Evolutionary conservation across 2,329 filamentous ascomycete species (phyloP).

Genomic region (Epichloe gansuensis): DNA sequence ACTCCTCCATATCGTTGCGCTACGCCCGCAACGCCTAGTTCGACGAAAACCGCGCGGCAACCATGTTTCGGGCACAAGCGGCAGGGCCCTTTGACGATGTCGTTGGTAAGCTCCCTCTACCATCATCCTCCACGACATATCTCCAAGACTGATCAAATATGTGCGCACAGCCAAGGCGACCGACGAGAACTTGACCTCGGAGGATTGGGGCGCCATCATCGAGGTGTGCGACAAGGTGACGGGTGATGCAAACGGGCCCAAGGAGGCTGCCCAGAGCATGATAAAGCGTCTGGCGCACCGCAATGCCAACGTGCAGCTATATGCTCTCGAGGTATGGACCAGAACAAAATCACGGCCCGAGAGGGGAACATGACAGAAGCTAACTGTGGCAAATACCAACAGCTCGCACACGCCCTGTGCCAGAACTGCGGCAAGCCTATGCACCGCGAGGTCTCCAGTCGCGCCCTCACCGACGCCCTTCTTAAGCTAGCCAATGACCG

Average conservation of each 20-base stretch:
- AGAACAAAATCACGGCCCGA: background rate
- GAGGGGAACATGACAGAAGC: background rate
- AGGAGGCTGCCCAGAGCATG: conserved; percentile 78
- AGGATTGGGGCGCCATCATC: conserved; percentile 57
- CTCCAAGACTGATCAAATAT: background rate
- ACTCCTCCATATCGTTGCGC: no score
- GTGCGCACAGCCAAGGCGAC: conserved; percentile 55
- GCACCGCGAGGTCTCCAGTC: conserved; percentile 80
- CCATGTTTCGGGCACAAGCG: conserved; percentile 48
- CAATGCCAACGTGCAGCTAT: conserved; percentile 92
- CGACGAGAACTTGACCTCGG: conserved; percentile 89
- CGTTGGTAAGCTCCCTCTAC: conserved; percentile 35
- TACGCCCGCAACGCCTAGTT: no score
- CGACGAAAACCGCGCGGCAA: conserved; percentile 11
- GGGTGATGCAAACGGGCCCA: conserved; percentile 47
- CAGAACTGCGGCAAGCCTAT: conserved; percentile 83
- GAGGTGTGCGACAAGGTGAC: conserved; percentile 50
- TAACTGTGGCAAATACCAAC: background rate
- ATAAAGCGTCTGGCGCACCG: conserved; percentile 87
- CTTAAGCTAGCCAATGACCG: conserved; percentile 83
- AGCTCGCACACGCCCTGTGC: conserved; percentile 77
- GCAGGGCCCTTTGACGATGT: conserved; percentile 46
- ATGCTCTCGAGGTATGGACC: conserved; percentile 66
- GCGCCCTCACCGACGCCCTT: conserved; percentile 88
- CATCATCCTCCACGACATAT: background rate